These are phyloP conservation scores for Wickerhamiella sorbophila DNA, from an alignment of 805 yeast species.

Conservation along the genomic window DNA sequence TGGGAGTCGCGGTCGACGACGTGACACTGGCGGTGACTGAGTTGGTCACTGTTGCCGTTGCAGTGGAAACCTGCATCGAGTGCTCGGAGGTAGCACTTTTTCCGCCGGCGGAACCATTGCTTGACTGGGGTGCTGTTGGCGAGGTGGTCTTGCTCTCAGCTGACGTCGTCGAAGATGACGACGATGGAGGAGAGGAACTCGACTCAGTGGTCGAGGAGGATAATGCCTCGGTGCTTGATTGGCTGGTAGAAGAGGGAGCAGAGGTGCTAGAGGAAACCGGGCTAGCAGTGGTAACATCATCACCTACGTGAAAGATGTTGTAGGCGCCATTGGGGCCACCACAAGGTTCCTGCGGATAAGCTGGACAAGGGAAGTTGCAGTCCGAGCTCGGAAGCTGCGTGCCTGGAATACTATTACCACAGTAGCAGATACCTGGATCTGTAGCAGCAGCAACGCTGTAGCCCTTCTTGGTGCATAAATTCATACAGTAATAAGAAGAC, in stretches of 20 bases:
- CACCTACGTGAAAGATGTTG: constrained; percentile 20
- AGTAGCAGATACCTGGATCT: constrained; percentile 46
- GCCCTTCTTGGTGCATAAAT: constrained; percentile 32
- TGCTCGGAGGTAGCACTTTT: constrained; percentile 2
- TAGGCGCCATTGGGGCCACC: constrained; percentile 41
- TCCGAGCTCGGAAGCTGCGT: constrained; percentile 23
- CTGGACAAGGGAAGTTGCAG: constrained; percentile 41
- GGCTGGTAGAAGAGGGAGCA: constrained; percentile 16
- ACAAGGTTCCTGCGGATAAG: constrained; percentile 49
- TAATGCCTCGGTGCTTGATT: constrained; percentile 17
- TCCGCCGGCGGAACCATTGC: constrained; percentile 4
- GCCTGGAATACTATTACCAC: constrained; percentile 39
- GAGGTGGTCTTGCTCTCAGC: constrained; percentile 6
- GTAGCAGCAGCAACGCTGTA: constrained; percentile 37
- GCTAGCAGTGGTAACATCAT: constrained; percentile 7
- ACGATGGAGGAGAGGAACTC: constrained; percentile 9
- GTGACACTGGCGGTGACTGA: not conserved
- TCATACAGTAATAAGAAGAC: constrained; percentile 33
- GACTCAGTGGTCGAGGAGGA: constrained; percentile 15
- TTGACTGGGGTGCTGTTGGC: constrained; percentile 9
- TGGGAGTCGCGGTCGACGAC: constrained; percentile 3
- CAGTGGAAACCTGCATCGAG: constrained; percentile 3
- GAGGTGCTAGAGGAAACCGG: constrained; percentile 21
- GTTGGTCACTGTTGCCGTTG: constrained; percentile 18
- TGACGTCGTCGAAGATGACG: constrained; percentile 12